A percentile compares a stretch with the other conserved stretches of the same genome.
Conservation (phyloP, 1,139 yeast genomes). For the Dujonia santamariae region DNA sequence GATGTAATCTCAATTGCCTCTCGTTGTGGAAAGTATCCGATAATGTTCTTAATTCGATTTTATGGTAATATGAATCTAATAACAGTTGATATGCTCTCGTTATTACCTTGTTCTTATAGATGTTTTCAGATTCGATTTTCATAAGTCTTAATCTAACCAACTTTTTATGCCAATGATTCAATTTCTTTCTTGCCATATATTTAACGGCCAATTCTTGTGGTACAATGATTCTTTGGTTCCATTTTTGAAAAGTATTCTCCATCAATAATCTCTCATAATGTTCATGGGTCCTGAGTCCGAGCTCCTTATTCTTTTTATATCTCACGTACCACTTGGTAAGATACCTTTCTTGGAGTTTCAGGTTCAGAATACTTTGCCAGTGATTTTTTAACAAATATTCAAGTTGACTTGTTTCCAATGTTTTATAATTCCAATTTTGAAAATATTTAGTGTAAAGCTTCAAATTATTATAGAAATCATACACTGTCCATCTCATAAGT, state of each 20-base stretch:
- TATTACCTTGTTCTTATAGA: neutral
- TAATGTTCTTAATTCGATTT: neutral
- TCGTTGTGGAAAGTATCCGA: neutral
- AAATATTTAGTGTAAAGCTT: constrained; percentile 9
- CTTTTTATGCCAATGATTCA: neutral
- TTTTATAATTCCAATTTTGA: constrained; percentile 17
- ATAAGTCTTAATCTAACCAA: neutral
- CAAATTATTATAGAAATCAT: constrained; percentile 12
- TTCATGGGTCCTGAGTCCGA: too few relatives aligned
- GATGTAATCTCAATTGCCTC: neutral
- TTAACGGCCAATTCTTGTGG: too few relatives aligned
- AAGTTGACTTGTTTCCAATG: constrained; percentile 12
- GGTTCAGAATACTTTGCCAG: neutral
- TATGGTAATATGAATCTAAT: neutral
- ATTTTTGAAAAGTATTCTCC: too few relatives aligned
- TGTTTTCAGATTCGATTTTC: neutral
- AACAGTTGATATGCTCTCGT: neutral
- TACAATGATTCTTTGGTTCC: neutral
- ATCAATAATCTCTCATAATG: too few relatives aligned
- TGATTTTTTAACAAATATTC: constrained; percentile 6
- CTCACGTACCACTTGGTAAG: neutral
- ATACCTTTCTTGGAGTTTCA: neutral
- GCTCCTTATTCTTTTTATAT: neutral
- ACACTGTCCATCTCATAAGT: constrained; percentile 26
- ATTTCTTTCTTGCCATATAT: neutral